Conservation (phyloP, 1,139 yeast genomes). For the Kluyveromyces marxianus region DNA sequence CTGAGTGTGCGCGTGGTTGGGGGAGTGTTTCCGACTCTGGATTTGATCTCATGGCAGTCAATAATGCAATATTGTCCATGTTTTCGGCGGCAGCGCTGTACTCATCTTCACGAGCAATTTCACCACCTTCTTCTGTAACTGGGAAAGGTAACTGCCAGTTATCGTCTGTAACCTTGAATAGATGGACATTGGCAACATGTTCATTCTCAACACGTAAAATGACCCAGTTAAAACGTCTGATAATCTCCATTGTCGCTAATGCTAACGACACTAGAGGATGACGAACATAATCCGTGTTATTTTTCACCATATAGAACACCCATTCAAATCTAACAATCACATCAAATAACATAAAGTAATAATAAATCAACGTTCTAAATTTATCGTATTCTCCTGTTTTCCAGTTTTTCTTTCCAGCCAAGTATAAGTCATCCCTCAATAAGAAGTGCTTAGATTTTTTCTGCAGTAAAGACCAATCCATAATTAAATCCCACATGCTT, state of each 20-base stretch:
- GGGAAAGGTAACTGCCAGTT: slow-evolving; percentile 55
- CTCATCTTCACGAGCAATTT: neutral
- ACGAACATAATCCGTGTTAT: slow-evolving; percentile 5
- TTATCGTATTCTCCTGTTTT: slow-evolving; percentile 33
- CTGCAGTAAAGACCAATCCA: slow-evolving; percentile 94
- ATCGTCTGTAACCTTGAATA: slow-evolving; percentile 82
- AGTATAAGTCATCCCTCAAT: slow-evolving; percentile 58
- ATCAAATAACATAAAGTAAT: slow-evolving; percentile 65
- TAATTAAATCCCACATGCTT: slow-evolving; percentile 78
- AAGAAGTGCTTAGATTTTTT: slow-evolving; percentile 48
- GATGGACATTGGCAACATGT: slow-evolving; percentile 80
- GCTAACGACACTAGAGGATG: slow-evolving; percentile 61
- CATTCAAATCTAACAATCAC: slow-evolving; percentile 78
- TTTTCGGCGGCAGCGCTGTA: neutral
- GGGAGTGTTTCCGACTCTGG: slow-evolving; percentile 6
- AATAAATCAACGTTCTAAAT: slow-evolving; percentile 51
- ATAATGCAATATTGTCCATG: slow-evolving; percentile 4
- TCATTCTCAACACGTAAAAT: slow-evolving; percentile 93
- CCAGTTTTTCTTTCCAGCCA: slow-evolving; percentile 31
- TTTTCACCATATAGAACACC: slow-evolving; percentile 68
- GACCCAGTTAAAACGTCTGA: slow-evolving; percentile 82
- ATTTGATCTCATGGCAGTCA: slow-evolving; percentile 1
- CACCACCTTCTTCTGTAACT: slow-evolving; percentile 1
- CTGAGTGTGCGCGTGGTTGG: slow-evolving; percentile 13
- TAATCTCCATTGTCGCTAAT: slow-evolving; percentile 72